phyloP scores from a whole-genome alignment of 345 rosid species.

The Trapa incisa region DNA sequence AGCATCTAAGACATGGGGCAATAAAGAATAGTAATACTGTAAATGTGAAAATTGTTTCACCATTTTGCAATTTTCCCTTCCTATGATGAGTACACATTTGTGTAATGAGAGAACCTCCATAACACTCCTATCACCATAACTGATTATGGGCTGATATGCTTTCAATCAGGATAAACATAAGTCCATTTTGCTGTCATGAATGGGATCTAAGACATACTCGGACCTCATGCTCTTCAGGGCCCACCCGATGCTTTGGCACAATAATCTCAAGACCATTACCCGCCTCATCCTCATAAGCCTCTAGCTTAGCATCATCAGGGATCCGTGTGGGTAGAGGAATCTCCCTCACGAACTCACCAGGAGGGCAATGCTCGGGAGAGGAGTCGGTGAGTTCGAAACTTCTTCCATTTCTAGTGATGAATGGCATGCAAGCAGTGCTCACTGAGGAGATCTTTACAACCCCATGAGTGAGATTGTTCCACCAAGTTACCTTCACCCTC shows the following conservation, averaged over 20 bases:
- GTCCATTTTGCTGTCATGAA: conserved; percentile 14
- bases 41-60: neutral
- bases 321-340: conserved; percentile 39
- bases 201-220: conserved; percentile 42
- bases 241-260: conserved; percentile 38
- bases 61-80: neutral
- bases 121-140: neutral
- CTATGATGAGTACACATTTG: neutral
- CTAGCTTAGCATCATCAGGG: conserved; percentile 48
- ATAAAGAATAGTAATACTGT: neutral
- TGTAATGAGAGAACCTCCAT: neutral
- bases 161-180: conserved; percentile 11
- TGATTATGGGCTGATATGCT: neutral
- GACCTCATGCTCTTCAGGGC: conserved; percentile 48
- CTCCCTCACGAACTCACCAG: conserved; percentile 47
- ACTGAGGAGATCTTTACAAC: conserved; percentile 43
- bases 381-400: conserved; percentile 46
- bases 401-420: conserved; percentile 38
- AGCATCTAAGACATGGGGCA: too few species aligned
- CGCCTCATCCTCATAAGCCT: conserved; percentile 45
- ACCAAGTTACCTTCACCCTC: conserved; percentile 50
- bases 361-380: conserved; percentile 53
- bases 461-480: conserved; percentile 39
- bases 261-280: conserved; percentile 43
- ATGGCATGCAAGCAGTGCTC: conserved; percentile 46